Evolutionary conservation across 2,329 filamentous ascomycete genomes (phyloP).

Genomic region (Calonectria crousiana): DNA sequence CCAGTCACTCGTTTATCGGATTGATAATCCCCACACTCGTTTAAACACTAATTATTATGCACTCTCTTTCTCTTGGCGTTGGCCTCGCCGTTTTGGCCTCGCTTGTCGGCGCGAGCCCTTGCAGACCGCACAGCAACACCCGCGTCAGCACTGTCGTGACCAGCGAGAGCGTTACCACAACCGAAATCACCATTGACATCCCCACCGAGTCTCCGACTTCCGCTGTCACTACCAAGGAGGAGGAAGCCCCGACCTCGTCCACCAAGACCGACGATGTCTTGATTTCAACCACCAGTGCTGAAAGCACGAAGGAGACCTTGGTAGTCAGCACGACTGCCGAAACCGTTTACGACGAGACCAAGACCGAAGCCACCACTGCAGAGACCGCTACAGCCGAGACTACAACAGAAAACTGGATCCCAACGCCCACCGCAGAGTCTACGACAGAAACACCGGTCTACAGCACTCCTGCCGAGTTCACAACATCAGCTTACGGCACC

Average conservation of each 20-base stretch:
- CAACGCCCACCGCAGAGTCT: neutral
- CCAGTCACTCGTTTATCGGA: neutral
- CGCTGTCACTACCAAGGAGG: neutral
- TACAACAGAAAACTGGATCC: neutral
- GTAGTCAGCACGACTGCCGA: neutral
- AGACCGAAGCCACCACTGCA: too few relatives aligned
- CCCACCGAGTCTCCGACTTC: neutral
- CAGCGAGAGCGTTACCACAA: neutral
- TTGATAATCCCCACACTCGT: neutral
- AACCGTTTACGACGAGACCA: neutral
- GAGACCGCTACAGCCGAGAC: neutral
- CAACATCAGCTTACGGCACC: too few relatives aligned
- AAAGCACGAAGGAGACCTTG: neutral
- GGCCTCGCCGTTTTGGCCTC: slow-evolving; percentile 1
- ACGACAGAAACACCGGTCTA: neutral
- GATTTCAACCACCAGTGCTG: neutral
- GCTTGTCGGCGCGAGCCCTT: neutral
- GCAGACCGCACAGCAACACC: neutral
- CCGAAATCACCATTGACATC: neutral
- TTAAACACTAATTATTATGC: neutral
- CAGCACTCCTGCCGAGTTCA: neutral
- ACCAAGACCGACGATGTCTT: neutral
- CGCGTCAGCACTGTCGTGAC: neutral
- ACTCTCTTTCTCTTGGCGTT: neutral
- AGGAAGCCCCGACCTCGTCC: neutral